Evolutionary conservation across 2,329 filamentous ascomycete genomes (phyloP).

Genomic region (Conoideocrella luteorostrata): DNA sequence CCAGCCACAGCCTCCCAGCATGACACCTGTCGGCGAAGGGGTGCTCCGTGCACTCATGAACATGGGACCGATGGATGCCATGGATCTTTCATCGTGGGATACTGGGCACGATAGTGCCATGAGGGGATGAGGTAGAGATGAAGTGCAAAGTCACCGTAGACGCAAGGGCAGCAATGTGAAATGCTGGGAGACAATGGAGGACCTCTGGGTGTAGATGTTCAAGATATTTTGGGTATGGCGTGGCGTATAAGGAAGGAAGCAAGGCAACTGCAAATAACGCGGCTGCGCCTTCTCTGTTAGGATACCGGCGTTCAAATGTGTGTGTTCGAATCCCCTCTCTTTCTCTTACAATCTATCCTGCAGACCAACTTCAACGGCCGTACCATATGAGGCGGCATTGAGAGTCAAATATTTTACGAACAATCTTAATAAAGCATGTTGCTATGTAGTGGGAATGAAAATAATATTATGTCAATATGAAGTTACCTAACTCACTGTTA

Average conservation of each 20-base stretch:
- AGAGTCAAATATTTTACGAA: no score
- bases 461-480: no score
- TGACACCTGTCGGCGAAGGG: constrained; percentile 51
- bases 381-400: no score
- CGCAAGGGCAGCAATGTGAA: background rate
- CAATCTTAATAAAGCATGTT: no score
- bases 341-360: background rate
- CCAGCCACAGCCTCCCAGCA: constrained; percentile 29
- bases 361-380: no score
- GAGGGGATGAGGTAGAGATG: constrained; percentile 6
- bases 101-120: constrained; percentile 21
- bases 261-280: constrained; percentile 1
- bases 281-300: constrained; percentile 3
- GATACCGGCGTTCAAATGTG: background rate
- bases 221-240: background rate
- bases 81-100: constrained; percentile 49
- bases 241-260: background rate
- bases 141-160: background rate
- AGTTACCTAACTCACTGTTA: no score
- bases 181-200: background rate
- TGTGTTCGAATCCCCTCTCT: background rate
- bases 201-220: background rate
- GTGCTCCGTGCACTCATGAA: constrained; percentile 52
- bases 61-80: constrained; percentile 53
- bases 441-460: no score